Conservation (phyloP, 371 early-diverging fungal genomes). For the Quaeritorhiza haematococci region DNA sequence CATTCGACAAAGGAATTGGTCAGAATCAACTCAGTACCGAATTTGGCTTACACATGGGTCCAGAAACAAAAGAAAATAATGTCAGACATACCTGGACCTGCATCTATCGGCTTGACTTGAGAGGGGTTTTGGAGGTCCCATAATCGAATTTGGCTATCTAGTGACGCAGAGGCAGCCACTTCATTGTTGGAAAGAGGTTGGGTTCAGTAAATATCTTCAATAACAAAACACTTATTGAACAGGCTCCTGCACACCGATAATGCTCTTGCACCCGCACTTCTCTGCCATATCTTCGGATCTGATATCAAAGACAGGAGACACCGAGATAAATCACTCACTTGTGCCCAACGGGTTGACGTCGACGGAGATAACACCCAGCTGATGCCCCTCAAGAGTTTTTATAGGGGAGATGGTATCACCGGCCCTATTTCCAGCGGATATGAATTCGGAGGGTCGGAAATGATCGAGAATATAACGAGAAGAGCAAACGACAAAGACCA, state of each 20-base stretch:
- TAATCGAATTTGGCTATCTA: constrained; percentile 72
- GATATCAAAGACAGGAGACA: not conserved
- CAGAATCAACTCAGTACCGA: no score
- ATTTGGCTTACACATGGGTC: no score
- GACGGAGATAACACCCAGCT: constrained; percentile 72
- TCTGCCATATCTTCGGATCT: not conserved
- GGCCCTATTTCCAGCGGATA: constrained; percentile 48
- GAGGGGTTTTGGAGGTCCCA: constrained; percentile 64
- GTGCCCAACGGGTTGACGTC: constrained; percentile 60
- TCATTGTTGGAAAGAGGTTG: no score
- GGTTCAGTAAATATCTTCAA: no score
- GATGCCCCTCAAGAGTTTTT: constrained; percentile 64
- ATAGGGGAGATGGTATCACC: constrained; percentile 54
- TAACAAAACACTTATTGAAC: not conserved
- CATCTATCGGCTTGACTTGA: constrained; percentile 56
- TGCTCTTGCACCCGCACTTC: not conserved
- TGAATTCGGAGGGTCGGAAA: no score
- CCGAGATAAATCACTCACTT: constrained; percentile 42
- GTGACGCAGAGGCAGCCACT: constrained; percentile 70
- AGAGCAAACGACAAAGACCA: not conserved
- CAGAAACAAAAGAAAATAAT: not conserved
- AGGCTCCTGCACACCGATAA: not conserved
- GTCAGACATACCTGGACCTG: constrained; percentile 58
- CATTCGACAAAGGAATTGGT: no score
- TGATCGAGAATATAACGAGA: no score